Percentiles rank a stretch among this genome's conserved stretches.
phyloP scores from a whole-genome alignment of 768 basidiomycete species.

The Pulveroboletus ravenelii region DNA sequence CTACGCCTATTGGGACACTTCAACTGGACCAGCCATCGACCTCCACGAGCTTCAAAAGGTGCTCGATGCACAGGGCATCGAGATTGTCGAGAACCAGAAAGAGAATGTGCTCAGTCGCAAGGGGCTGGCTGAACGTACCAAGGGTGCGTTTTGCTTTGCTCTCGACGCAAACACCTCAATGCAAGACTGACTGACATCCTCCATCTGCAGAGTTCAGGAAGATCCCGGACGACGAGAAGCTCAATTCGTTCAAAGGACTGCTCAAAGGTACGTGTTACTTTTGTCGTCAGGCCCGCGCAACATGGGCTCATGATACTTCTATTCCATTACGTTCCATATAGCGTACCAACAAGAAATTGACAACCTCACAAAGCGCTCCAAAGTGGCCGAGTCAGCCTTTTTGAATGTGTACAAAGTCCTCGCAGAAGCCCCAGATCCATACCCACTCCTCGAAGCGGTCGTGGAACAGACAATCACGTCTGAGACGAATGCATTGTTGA shows the following conservation, averaged over 20 bases:
- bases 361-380: slow-evolving; percentile 87
- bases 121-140: slow-evolving; percentile 90
- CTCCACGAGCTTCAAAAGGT: slow-evolving; percentile 89
- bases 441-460: slow-evolving; percentile 91
- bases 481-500: slow-evolving; percentile 28
- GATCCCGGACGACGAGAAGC: slow-evolving; percentile 85
- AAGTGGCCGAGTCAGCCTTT: slow-evolving; percentile 91
- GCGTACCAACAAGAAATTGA: slow-evolving; percentile 98
- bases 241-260: slow-evolving; percentile 81
- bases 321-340: slow-evolving; percentile 24
- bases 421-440: slow-evolving; percentile 96
- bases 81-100: slow-evolving; percentile 98
- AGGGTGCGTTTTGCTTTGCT: slow-evolving; percentile 48
- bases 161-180: neutral
- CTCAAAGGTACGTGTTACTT: slow-evolving; percentile 62
- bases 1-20: neutral
- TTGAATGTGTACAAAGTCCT: slow-evolving; percentile 95
- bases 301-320: too few relatives aligned
- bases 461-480: slow-evolving; percentile 92
- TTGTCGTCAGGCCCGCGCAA: neutral
- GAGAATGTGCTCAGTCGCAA: slow-evolving; percentile 93
- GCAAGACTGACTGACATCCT: neutral
- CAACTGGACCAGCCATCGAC: slow-evolving; percentile 60
- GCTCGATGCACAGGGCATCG: slow-evolving; percentile 87
- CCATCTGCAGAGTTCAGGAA: slow-evolving; percentile 83